phyloP scores from a whole-genome alignment of 192 early-diverging fungal genomes.

The Piromyces finnis region DNA sequence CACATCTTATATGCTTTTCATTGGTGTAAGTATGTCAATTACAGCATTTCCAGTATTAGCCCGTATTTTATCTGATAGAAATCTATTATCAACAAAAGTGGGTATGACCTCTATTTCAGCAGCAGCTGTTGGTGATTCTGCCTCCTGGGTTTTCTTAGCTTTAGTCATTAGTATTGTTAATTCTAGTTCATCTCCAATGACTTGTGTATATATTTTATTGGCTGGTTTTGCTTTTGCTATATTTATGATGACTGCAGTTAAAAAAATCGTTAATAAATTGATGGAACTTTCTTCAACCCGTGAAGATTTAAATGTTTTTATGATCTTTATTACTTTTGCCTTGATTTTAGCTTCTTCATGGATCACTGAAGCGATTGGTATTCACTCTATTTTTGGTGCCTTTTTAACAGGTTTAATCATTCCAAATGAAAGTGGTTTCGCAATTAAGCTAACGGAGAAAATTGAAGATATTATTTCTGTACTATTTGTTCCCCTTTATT shows the following conservation, averaged over 20 bases:
- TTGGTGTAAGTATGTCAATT: conserved; percentile 67
- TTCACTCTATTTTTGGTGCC: conserved; percentile 88
- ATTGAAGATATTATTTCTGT: conserved; percentile 79
- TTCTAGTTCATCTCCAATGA: neutral
- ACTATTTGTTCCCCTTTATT: conserved; percentile 83
- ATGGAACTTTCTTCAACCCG: conserved; percentile 3
- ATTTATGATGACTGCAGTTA: conserved; percentile 44
- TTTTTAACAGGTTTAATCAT: conserved; percentile 73
- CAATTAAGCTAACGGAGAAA: conserved; percentile 73
- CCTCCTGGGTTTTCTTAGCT: conserved; percentile 54
- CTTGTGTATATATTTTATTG: conserved; percentile 58
- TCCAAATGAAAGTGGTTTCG: conserved; percentile 75
- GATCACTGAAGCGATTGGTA: conserved; percentile 71
- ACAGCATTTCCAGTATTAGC: conserved; percentile 82
- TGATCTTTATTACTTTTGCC: conserved; percentile 45
- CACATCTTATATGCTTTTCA: conserved; percentile 60
- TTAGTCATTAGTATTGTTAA: conserved; percentile 3
- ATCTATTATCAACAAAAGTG: conserved; percentile 59
- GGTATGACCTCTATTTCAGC: conserved; percentile 71
- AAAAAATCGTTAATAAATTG: conserved; percentile 1
- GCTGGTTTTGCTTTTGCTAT: conserved; percentile 45
- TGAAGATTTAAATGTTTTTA: conserved; percentile 9
- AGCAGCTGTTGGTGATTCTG: conserved; percentile 70
- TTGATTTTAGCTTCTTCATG: conserved; percentile 40
- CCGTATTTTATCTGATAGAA: conserved; percentile 77